These are phyloP conservation scores for Dryas integrifolia DNA, from an alignment of 331 rosid genomes.

Conservation along the genomic window DNA sequence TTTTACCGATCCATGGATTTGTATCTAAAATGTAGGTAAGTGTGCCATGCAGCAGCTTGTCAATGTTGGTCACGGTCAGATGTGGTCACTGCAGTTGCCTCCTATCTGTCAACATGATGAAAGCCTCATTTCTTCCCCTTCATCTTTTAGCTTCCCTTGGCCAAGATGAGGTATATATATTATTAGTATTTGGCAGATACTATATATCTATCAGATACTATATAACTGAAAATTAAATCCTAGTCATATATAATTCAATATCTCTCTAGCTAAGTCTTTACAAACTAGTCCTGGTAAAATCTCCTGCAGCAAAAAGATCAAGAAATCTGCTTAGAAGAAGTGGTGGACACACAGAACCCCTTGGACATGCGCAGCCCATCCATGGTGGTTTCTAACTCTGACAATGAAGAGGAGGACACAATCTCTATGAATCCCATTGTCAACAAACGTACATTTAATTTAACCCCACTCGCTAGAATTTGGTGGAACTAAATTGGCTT, in stretches of 20 bases:
- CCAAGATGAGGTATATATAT: constrained; percentile 50
- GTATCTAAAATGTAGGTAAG: constrained; percentile 62
- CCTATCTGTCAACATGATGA: constrained; percentile 80
- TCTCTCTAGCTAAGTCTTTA: too few relatives aligned
- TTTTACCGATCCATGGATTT: background rate
- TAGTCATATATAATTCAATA: too few relatives aligned
- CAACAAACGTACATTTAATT: constrained; percentile 58
- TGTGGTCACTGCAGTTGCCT: constrained; percentile 92
- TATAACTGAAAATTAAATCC: too few relatives aligned
- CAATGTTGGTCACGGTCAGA: constrained; percentile 84
- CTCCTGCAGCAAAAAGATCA: constrained; percentile 44
- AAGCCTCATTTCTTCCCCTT: constrained; percentile 80
- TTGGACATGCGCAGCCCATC: constrained; percentile 37
- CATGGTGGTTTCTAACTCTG: constrained; percentile 45
- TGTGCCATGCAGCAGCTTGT: constrained; percentile 89
- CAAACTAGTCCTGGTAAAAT: too few relatives aligned
- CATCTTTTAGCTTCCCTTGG: constrained; percentile 71
- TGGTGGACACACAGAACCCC: constrained; percentile 34
- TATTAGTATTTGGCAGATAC: background rate
- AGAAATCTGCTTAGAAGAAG: constrained; percentile 39
- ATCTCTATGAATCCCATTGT: constrained; percentile 49
- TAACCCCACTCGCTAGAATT: background rate
- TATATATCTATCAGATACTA: too few relatives aligned
- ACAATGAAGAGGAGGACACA: constrained; percentile 55
- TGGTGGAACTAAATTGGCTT: background rate